phyloP scores from a whole-genome alignment of 257 asterid genomes.

The Salvia hispanica region DNA sequence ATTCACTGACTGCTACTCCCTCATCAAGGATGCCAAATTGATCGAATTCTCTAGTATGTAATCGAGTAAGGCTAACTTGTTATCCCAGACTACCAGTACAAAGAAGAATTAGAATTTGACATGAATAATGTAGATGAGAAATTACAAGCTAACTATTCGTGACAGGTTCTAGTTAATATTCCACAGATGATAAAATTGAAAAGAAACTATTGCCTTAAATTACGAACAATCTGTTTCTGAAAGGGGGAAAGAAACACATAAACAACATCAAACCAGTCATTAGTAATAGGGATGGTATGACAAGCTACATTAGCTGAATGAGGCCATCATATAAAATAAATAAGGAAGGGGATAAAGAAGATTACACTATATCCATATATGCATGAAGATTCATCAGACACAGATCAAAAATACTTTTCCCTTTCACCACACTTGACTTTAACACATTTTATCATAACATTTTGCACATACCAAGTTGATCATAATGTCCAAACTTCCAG shows the following conservation, averaged over 20 bases:
- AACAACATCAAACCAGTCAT: not conserved
- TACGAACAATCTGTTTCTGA: not conserved
- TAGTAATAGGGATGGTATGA: not conserved
- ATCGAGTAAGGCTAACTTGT: not conserved
- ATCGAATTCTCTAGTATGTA: not conserved
- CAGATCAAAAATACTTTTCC: not conserved
- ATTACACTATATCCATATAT: not conserved
- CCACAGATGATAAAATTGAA: constrained; percentile 2
- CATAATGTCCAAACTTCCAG: not conserved
- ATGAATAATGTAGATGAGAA: not conserved
- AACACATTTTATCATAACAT: not conserved
- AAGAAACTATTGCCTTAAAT: not conserved
- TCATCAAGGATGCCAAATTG: not conserved
- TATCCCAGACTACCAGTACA: not conserved
- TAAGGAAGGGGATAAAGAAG: constrained; percentile 7
- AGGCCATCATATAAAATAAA: constrained; percentile 1
- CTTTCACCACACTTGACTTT: not conserved
- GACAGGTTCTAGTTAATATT: not conserved
- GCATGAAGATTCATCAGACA: constrained; percentile 1
- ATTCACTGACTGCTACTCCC: not conserved
- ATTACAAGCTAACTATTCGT: not conserved
- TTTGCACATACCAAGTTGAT: constrained; percentile 13
- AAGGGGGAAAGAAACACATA: not conserved
- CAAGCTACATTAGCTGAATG: not conserved
- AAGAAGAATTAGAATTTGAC: not conserved